Base-by-base conservation (phyloP, 1,139 yeast genomes). In the Protomyces inouyei region DNA sequence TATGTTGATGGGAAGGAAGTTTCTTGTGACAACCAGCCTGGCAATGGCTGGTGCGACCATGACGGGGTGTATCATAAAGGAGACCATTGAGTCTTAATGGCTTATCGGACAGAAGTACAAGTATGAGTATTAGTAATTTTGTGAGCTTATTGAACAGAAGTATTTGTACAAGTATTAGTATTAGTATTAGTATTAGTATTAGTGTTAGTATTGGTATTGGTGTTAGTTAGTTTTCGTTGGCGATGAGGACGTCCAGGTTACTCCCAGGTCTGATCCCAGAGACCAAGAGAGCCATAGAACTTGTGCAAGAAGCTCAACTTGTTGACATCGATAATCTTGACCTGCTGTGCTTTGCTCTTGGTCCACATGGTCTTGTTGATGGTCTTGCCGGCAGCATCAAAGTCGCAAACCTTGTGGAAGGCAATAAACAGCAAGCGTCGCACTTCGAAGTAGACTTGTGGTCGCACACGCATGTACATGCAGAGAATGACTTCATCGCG, bases 251-350 rank as follows among this genome's bases (percentile, higher is more conserved):
- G 43, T 9, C 16, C n/a, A 38, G 3, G 14, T 43, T 18, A 43
- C 25, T 16, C 16, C 53, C 53, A 51, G 28, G 35, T 14, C 36
- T 51, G 53, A 4, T 51, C 21, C 37, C 35, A 51, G 14, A 51
- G 53, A n/a, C 53, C 53, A 12, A 51, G 35, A 14, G n/a, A 12
- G 9, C 25, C 21, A 32, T 51, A 51, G 21, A 14, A 51, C 36
- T 21, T 14, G 21, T 51, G 37, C 53, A 51, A 16, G 9, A 25
- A 32, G 32, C 53, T 51, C 35, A 51, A 14, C 53, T 51, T 51
- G 53, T 51, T 51, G 35, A 32, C 53, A 35, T 51, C 53, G 9
- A 51, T 51, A 14, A 12, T 35, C 53, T 51, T 51, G 53, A 51
- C 53, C 18, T 51, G 16, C 53, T 51, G 53, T 12, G 53, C 53